Conservation (phyloP, 1,284 basidiomycete species). For the Blastosporella zonata region DNA sequence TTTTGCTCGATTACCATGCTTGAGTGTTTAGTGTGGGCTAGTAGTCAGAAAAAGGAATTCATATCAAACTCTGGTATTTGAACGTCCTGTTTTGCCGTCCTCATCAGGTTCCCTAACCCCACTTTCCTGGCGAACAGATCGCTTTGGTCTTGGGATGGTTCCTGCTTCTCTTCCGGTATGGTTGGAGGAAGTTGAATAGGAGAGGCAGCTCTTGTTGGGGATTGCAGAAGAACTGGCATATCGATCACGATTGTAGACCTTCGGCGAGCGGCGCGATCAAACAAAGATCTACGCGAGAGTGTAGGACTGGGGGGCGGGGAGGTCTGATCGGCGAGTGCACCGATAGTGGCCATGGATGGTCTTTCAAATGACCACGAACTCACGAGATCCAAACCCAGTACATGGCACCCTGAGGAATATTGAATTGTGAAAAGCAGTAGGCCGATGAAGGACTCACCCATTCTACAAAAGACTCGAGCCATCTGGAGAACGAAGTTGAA, state of each 20-base stretch:
- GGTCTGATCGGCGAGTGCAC: conserved; percentile 22
- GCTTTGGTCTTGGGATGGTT: conserved; percentile 45
- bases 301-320: conserved; percentile 38
- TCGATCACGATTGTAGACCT: conserved; percentile 80
- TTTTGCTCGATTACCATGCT: conserved; percentile 3
- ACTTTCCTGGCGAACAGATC: conserved; percentile 64
- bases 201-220: conserved; percentile 55
- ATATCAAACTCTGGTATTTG: conserved; percentile 86
- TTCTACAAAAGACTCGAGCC: conserved; percentile 85
- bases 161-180: conserved; percentile 4
- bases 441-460: conserved; percentile 62
- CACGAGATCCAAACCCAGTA: conserved; percentile 82
- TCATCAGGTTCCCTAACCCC: conserved; percentile 79
- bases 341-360: conserved; percentile 45
- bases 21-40: not conserved
- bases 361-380: conserved; percentile 89
- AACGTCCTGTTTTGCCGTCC: conserved; percentile 83
- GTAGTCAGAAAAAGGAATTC: conserved; percentile 57
- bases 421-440: not conserved
- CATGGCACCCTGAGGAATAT: conserved; percentile 76
- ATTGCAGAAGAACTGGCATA: conserved; percentile 73
- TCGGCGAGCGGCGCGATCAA: conserved; percentile 52
- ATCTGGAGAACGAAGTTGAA: conserved; percentile 95
- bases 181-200: conserved; percentile 32
- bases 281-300: conserved; percentile 43